Conservation (phyloP, 306 rosid genomes). For the Mucuna pruriens region DNA sequence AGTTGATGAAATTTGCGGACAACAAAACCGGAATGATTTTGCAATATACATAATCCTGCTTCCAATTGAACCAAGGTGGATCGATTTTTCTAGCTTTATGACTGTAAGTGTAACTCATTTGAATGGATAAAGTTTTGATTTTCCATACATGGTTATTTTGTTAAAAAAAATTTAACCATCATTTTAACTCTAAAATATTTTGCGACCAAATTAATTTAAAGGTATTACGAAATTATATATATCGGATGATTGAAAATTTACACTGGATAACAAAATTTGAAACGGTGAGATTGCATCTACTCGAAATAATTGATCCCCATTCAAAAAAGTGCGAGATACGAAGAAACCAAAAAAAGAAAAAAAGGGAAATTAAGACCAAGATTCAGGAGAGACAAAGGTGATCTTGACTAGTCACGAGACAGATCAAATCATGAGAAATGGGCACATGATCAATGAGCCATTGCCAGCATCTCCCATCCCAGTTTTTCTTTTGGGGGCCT, state of each 20-base stretch:
- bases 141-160: too few species aligned
- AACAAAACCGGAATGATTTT: too few species aligned
- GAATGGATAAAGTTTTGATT: too few species aligned
- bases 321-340: not conserved
- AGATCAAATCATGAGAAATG: constrained; percentile 45
- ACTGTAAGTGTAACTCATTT: too few species aligned
- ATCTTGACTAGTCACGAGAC: constrained; percentile 40
- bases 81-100: too few species aligned
- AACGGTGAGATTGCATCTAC: not conserved
- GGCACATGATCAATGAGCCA: constrained; percentile 37
- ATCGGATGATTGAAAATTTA: not conserved
- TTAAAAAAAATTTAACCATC: too few species aligned
- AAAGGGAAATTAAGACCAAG: constrained; percentile 30
- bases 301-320: not conserved
- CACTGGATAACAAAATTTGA: not conserved
- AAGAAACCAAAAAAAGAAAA: not conserved
- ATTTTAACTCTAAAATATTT: too few species aligned
- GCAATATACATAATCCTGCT: too few species aligned
- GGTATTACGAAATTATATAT: too few species aligned
- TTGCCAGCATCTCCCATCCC: constrained; percentile 28
- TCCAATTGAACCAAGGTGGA: too few species aligned
- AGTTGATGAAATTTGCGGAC: too few species aligned
- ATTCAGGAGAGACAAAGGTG: constrained; percentile 39
- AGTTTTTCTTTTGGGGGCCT: constrained; percentile 32
- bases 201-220: too few species aligned